These are phyloP conservation scores for Tuber borchii DNA, from an alignment of 495 filamentous ascomycete genomes.

Conservation along the genomic window DNA sequence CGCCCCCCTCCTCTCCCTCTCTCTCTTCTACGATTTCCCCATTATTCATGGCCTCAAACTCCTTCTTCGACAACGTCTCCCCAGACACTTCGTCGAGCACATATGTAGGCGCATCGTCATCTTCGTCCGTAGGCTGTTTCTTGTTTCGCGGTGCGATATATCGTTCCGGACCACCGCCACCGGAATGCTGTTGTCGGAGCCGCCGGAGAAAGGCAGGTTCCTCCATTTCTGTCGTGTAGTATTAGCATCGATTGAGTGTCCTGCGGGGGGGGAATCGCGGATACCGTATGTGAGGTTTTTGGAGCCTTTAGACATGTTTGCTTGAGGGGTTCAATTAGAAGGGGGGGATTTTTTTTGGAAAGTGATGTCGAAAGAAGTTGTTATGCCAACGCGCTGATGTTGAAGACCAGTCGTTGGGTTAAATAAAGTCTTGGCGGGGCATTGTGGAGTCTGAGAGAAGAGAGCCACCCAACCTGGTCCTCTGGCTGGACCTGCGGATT, in stretches of 20 bases:
- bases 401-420: conserved; percentile 8
- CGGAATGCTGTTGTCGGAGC: conserved; percentile 45
- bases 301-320: conserved; percentile 45
- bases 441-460: not conserved
- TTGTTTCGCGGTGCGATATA: conserved; percentile 46
- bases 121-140: conserved; percentile 40
- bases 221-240: conserved; percentile 40
- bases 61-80: conserved; percentile 44
- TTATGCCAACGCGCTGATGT: not conserved
- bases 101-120: conserved; percentile 47
- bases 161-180: conserved; percentile 43
- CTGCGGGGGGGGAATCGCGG: not conserved
- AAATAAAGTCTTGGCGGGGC: conserved; percentile 11
- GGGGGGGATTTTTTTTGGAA: not conserved
- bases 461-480: not conserved
- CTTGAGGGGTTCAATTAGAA: not conserved
- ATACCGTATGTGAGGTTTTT: conserved; percentile 48
- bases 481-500: not conserved
- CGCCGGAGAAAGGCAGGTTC: conserved; percentile 45
- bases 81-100: conserved; percentile 47
- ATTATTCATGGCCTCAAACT: conserved; percentile 44
- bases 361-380: not conserved
- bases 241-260: conserved; percentile 7
- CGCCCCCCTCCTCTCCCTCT: conserved; percentile 2
- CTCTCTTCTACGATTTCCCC: conserved; percentile 17